A percentile compares a stretch with the other conserved stretches of the same genome.
phyloP scores from a whole-genome alignment of 1,284 basidiomycete species.

The Pseudozyma sp. region DNA sequence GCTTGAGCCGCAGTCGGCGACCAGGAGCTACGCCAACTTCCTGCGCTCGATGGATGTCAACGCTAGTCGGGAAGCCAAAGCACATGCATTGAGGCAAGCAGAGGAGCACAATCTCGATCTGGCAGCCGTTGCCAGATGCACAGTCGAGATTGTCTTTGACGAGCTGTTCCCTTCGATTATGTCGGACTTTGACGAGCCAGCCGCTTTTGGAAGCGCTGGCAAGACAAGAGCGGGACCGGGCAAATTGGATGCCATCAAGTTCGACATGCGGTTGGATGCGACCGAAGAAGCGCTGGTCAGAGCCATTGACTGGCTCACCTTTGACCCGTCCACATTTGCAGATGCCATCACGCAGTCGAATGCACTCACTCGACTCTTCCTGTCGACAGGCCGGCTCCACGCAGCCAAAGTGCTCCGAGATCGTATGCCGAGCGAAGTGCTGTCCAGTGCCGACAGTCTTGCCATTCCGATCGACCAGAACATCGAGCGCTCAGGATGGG shows the following conservation, averaged over 20 bases:
- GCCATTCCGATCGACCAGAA: constrained; percentile 48
- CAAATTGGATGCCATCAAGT: constrained; percentile 30
- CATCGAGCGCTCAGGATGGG: constrained; percentile 63
- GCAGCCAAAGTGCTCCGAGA: constrained; percentile 60
- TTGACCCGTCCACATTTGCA: constrained; percentile 71
- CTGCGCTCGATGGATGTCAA: constrained; percentile 80
- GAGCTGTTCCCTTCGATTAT: constrained; percentile 73
- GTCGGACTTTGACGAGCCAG: constrained; percentile 34
- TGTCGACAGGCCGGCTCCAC: constrained; percentile 59
- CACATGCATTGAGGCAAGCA: constrained; percentile 80
- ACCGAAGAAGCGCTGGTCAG: constrained; percentile 76
- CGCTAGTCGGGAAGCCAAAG: constrained; percentile 77
- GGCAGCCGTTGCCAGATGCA: constrained; percentile 81
- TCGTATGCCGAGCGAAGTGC: constrained; percentile 58
- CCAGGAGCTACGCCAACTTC: constrained; percentile 92
- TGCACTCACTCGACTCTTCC: constrained; percentile 57
- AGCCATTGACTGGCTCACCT: constrained; percentile 93
- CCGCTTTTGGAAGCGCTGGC: constrained; percentile 20
- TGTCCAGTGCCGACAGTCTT: constrained; percentile 33
- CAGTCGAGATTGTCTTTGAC: constrained; percentile 76
- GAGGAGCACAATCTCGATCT: constrained; percentile 86
- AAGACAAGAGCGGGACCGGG: constrained; percentile 15
- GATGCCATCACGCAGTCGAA: constrained; percentile 66
- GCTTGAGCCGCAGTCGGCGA: constrained; percentile 85
- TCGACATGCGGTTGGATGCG: constrained; percentile 41